Base-by-base conservation (phyloP, 768 basidiomycete genomes). In the Austroboletus eburneus region DNA sequence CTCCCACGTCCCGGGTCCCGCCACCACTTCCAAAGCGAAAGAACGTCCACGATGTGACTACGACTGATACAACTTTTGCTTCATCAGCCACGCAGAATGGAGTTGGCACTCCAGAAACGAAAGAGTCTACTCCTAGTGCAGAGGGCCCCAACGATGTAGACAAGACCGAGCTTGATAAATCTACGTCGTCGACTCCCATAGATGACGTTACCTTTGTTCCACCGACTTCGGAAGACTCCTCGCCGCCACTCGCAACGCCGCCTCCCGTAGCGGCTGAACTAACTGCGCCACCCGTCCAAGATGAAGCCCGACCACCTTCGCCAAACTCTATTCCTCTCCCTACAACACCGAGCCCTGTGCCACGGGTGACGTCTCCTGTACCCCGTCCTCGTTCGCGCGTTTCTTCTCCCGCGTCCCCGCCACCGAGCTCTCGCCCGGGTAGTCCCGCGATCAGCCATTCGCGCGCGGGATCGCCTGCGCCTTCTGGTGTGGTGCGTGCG, bases 11-110 rank as follows among this genome's bases (percentile, higher is more conserved):
- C 43, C 64, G 36, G n/a, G n/a, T n/a, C n/a, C n/a, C n/a, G n/a
- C n/a, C n/a, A n/a, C n/a, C n/a, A n/a, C n/a, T n/a, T n/a, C 79
- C 81, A 9, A 77, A 66, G 49, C 67, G 79, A 39, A 77, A 64
- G 34, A 68, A 69, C 48, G 69, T 69, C 3, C 70, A 74, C 1
- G 58, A 48, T 18, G 51, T 46, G 16, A 50, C 55, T 10, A 49
- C 54, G 9, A 48, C 37, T 29, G 46, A 62, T 37, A 16, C 45
- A 39, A 22, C 38, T 40, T 25, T 30, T n/a, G n/a, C n/a, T 2
- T 20, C 32, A 12, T 30, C 48, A 32, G 18, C 36, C 43, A 42
- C 45, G 20, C 48, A 42, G 30, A 38, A 36, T 2, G 50, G 17
- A 9, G 16, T 18, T 23, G 12, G 9, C 6, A 17, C 37, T 14